Base-by-base conservation (phyloP, 805 yeast species). In the Ogataea chonburiensis region DNA sequence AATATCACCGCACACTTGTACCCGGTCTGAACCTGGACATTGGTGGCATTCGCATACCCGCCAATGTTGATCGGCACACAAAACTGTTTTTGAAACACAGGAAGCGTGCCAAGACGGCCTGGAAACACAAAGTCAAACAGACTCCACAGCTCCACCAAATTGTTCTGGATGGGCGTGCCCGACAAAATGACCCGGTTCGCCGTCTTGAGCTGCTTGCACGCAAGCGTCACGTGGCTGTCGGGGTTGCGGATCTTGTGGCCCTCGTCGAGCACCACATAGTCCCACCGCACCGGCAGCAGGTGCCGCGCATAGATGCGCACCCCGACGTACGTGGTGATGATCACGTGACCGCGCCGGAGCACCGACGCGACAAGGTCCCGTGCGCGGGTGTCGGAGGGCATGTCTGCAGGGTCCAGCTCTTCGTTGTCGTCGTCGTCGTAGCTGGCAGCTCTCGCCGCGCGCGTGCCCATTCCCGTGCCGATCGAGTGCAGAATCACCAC, bases 191-290 rank as follows among this genome's bases (percentile, higher is more conserved):
- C 69, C 46, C 98, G 67, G 57, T 93, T 80, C n/a, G 79, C 77
- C 0, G 98, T 87, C 50, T 77, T 79, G 29, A 93, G 58, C 47
- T 83, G 87, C 56, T 93, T 93, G 60, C 96, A 85, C 0, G 84
- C 71, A 22, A 93, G 64, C 0, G 97, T 82, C 5, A 93, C 83
- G 36, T 80, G 94, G 38, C 93, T 79, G 53, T 93, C 88, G 0
- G 98, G 98, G 55, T 93, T 93, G 50, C 98, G 70, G 37, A 93
- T 93, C 61, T 91, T 93, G 60, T 93, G 98, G 2, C 98, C 98
- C 58, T 93, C 98, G 61, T 91, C 98, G 8, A 91, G 62, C 0
- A 91, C 86, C 12, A 81, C 91, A 54, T 89, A 91, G 1, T 89
- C 88, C 98, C 98, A 93, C 29, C 75, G 66, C 8, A 73, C 67